A percentile compares a stretch with the other conserved stretches of the same genome.
Conservation (phyloP, 768 basidiomycete genomes). For the Lactarius evosmus region DNA sequence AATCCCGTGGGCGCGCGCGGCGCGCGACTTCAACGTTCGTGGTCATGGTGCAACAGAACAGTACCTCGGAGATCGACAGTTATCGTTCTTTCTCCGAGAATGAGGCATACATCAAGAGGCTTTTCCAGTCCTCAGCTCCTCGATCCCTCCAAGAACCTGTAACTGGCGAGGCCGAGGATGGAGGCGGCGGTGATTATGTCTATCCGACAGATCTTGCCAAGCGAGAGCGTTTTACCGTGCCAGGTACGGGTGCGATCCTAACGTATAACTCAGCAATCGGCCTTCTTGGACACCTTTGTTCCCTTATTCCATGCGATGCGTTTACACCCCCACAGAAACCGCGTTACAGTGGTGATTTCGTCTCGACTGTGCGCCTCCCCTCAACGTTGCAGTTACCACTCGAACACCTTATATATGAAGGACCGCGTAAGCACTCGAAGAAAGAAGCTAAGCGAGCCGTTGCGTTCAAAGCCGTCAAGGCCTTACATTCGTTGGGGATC, state of each 20-base stretch:
- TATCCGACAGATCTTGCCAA: constrained; percentile 55
- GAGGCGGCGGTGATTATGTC: constrained; percentile 31
- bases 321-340: constrained; percentile 64
- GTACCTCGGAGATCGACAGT: constrained; percentile 50
- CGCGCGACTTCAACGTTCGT: constrained; percentile 74
- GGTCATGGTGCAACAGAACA: constrained; percentile 70
- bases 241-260: constrained; percentile 70
- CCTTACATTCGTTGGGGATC: constrained; percentile 64
- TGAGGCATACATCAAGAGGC: constrained; percentile 61
- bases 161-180: constrained; percentile 40
- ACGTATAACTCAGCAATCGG: constrained; percentile 74
- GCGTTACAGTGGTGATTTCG: constrained; percentile 58
- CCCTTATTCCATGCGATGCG: constrained; percentile 67
- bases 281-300: constrained; percentile 72
- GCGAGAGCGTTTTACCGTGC: constrained; percentile 72
- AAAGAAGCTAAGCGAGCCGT: constrained; percentile 81
- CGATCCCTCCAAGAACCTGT: constrained; percentile 38
- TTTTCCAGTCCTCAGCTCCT: constrained; percentile 52
- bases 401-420: constrained; percentile 52
- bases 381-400: constrained; percentile 57
- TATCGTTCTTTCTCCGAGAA: constrained; percentile 57
- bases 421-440: constrained; percentile 62
- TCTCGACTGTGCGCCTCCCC: constrained; percentile 60
- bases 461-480: constrained; percentile 73
- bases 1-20: constrained; percentile 84